Conservation (phyloP, 1,139 yeast species). For the Zygoascus sp. region DNA sequence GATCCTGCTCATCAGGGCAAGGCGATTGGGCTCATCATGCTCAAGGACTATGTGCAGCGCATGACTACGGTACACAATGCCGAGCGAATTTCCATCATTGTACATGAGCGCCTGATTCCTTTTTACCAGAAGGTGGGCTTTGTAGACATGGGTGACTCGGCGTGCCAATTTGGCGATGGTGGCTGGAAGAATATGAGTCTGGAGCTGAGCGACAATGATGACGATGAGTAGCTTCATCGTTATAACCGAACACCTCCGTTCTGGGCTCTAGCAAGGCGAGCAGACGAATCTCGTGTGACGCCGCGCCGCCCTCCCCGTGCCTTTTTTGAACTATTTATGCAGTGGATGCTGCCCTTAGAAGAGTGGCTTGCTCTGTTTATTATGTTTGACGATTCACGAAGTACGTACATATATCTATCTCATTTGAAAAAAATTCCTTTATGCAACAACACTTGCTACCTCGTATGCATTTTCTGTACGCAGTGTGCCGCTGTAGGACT, state of each 20-base stretch:
- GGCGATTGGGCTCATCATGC: slow-evolving; percentile 73
- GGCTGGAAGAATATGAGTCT: slow-evolving; percentile 66
- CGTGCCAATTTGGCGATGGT: slow-evolving; percentile 55
- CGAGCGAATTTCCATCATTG: slow-evolving; percentile 67
- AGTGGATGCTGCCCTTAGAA: background rate
- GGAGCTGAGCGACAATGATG: slow-evolving; percentile 34
- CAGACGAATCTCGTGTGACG: too few species aligned
- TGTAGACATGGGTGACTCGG: slow-evolving; percentile 55
- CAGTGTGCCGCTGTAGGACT: too few species aligned
- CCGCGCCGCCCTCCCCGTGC: too few species aligned
- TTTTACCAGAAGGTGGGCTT: slow-evolving; percentile 83
- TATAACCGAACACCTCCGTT: too few species aligned
- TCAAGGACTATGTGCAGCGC: slow-evolving; percentile 88
- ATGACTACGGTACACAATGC: slow-evolving; percentile 85
- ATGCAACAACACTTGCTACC: too few species aligned
- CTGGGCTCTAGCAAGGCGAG: too few species aligned
- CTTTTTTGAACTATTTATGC: slow-evolving; percentile 3
- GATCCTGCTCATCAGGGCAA: slow-evolving; percentile 76
- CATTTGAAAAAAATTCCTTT: too few species aligned
- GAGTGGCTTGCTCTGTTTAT: background rate
- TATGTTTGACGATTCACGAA: slow-evolving; percentile 1
- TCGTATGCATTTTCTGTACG: too few species aligned
- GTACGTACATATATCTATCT: background rate
- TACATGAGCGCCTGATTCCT: slow-evolving; percentile 62
- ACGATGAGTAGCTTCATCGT: too few species aligned